Evolutionary conservation across 495 filamentous ascomycete genomes (phyloP).

Genomic region (Daldinia caldariorum): DNA sequence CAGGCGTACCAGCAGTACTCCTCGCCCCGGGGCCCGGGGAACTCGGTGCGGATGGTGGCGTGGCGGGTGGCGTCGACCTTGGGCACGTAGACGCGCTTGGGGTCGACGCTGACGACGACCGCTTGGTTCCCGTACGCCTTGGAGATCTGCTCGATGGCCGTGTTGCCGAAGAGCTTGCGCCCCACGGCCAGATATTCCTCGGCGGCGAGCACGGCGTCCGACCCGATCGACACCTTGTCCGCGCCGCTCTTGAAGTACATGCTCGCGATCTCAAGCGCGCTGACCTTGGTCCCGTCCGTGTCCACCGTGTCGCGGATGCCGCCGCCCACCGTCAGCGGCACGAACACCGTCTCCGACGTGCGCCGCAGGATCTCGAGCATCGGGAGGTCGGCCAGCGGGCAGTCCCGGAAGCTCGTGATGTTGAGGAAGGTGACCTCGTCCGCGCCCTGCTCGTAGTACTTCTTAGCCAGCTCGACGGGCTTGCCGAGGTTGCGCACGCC

Average conservation of each 20-base stretch:
- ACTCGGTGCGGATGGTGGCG: conserved; percentile 76
- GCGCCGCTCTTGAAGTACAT: conserved; percentile 98
- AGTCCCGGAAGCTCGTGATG: conserved; percentile 97
- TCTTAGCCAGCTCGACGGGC: conserved; percentile 91
- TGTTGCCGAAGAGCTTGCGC: conserved; percentile 75
- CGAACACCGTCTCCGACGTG: conserved; percentile 92
- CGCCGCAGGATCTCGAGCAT: conserved; percentile 93
- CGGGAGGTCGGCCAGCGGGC: conserved; percentile 86
- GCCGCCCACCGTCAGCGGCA: conserved; percentile 95
- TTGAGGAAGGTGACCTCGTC: conserved; percentile 98
- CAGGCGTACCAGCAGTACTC: conserved; percentile 95
- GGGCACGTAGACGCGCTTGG: conserved; percentile 86
- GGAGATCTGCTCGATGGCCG: conserved; percentile 94
- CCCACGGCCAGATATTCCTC: conserved; percentile 83
- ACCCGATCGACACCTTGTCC: conserved; percentile 98
- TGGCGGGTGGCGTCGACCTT: conserved; percentile 77
- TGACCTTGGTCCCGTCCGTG: conserved; percentile 83
- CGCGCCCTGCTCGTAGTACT: conserved; percentile 95
- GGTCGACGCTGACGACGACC: conserved; percentile 95
- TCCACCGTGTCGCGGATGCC: conserved; percentile 93
- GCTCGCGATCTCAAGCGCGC: conserved; percentile 90
- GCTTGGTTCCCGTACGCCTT: conserved; percentile 95
- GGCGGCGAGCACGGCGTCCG: conserved; percentile 90
- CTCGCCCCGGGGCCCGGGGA: conserved; percentile 79
- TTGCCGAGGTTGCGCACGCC: conserved; percentile 93